These are phyloP conservation scores for Colletotrichum trifolii DNA, from an alignment of 2,329 filamentous ascomycete genomes.

Conservation along the genomic window DNA sequence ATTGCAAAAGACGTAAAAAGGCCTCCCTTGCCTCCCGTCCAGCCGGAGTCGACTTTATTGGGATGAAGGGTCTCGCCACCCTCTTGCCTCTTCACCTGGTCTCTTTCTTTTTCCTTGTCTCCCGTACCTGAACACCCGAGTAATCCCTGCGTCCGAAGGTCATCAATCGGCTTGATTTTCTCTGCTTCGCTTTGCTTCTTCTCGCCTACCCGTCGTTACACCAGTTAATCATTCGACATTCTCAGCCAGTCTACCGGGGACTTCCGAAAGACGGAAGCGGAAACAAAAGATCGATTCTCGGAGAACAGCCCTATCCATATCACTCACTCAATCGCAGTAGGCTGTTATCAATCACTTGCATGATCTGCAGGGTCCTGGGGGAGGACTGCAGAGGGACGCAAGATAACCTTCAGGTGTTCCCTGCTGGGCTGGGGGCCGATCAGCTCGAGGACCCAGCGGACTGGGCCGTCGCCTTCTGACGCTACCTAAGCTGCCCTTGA, in stretches of 20 bases:
- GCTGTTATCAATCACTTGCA: slow-evolving; percentile 34
- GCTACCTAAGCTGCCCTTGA: neutral
- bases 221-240: neutral
- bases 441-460: slow-evolving; percentile 34
- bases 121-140: neutral
- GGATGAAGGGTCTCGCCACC: slow-evolving; percentile 31
- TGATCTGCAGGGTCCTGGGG: slow-evolving; percentile 35
- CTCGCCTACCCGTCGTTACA: neutral
- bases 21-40: slow-evolving; percentile 29
- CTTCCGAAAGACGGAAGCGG: slow-evolving; percentile 10
- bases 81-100: slow-evolving; percentile 14
- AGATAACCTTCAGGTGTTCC: slow-evolving; percentile 33
- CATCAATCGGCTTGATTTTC: neutral
- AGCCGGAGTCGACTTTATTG: slow-evolving; percentile 18
- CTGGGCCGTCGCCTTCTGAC: slow-evolving; percentile 28
- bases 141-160: neutral
- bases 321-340: neutral
- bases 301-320: slow-evolving; percentile 4
- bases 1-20: slow-evolving; percentile 24
- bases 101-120: slow-evolving; percentile 9
- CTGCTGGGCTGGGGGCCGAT: slow-evolving; percentile 32
- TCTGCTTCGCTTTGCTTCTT: neutral
- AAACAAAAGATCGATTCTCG: neutral
- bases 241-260: slow-evolving; percentile 6
- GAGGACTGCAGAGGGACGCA: slow-evolving; percentile 25